Evolutionary conservation across 306 rosid genomes (phyloP), one percentile per base, ranked within the genome.

Genomic region (Castanea mollissima): DNA sequence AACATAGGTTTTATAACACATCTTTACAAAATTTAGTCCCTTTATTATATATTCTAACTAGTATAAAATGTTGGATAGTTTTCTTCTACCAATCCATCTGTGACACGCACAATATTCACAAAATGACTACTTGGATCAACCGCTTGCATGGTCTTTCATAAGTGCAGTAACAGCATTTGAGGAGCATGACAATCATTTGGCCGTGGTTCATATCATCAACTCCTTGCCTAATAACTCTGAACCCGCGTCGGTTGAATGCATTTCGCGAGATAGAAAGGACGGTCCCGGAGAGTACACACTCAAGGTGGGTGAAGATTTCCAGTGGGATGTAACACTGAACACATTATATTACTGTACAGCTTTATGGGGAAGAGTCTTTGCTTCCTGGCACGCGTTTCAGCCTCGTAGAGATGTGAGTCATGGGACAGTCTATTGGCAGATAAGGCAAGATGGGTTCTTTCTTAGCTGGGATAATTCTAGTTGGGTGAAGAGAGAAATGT

Each of bases 401-500:
- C 71, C 49, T 20, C 11, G 21, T 5, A 65, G 71, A 65, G 71
- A 65, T 32, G 23, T 6, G 25, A 1, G 1, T 32, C 44, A 65
- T 32, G 21, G 11, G 25, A 6, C 13, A 0, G 23, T 65, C 21
- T 82, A 72, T 68, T 82, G 85, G 85, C 19, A 21, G 78, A 56
- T 77, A 6, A 63, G 73, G 6, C 38, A 77, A 15, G 9, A 38
- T 41, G 85, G 81, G 0, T 77, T 82, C 55, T 72, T 54, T 65
- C 78, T 71, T 3, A 82, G 85, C n/a, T 82, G 75, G 82, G 78
- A 82, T 77, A 77, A 77, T 12, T 35, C 82, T 15, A 64, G 21
- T 55, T 82, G 85, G 81, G 70, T 64, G 2, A 64, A 25, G 21
- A 27, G 41, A 38, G 51, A 69, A 72, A 14, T 5, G 20, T 77